Conservation (phyloP, 345 rosid genomes). For the Eucalyptus polybractea region DNA sequence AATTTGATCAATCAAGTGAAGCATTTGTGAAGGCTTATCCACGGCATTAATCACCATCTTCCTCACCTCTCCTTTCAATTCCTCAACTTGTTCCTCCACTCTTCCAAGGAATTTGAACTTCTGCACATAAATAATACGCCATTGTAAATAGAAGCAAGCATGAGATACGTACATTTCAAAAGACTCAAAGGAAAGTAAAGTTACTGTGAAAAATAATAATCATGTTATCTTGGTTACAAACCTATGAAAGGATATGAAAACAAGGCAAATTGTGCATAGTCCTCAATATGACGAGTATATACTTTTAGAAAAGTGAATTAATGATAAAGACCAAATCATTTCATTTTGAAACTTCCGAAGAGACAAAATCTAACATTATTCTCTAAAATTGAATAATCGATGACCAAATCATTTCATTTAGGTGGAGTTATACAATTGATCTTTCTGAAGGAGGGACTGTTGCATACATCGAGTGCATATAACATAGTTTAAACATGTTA, state of each 20-base stretch:
- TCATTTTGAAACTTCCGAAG: neutral
- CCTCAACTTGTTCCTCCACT: neutral
- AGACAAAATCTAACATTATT: neutral
- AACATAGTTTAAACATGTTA: neutral
- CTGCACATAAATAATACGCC: neutral
- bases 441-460: neutral
- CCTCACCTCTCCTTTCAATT: slow-evolving; percentile 1
- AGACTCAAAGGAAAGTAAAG: neutral
- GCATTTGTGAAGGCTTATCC: neutral
- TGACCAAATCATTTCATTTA: neutral
- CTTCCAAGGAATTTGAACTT: neutral
- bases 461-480: neutral
- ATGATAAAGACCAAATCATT: neutral
- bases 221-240: neutral
- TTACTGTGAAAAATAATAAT: neutral
- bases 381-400: neutral
- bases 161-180: neutral
- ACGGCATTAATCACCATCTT: neutral
- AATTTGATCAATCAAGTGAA: slow-evolving; percentile 12
- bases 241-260: neutral
- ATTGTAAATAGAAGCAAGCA: neutral
- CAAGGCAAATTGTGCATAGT: neutral
- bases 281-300: neutral
- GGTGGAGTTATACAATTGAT: neutral
- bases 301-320: neutral